Evolutionary conservation across 192 early-diverging fungal species (phyloP), one percentile per base, ranked within the genome.

Genomic region (Phlyctochytrium planicorne): DNA sequence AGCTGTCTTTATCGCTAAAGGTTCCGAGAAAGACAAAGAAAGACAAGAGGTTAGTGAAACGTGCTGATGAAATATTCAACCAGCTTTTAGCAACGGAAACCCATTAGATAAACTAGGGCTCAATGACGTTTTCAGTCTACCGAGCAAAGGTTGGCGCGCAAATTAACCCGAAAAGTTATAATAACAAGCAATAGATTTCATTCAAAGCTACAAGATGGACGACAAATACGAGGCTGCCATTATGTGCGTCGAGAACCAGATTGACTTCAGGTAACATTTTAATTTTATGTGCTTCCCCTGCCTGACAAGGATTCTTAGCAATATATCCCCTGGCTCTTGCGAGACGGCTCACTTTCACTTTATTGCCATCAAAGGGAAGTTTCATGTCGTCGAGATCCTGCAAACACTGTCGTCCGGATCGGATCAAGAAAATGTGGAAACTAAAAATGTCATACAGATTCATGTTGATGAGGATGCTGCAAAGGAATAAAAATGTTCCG

Each of bases 271-370:
- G 78, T 79, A 47, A 17, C 17, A 2, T 59, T 36, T 53, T 66
- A n/a, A 29, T 25, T 23, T 64, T 66, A n/a, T 20, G 10, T 16
- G 10, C 4, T 27, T 14, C 25, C 3, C 14, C 32, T 25, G 23
- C 63, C n/a, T n/a, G n/a, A n/a, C n/a, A n/a, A n/a, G n/a, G 34
- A 34, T 30, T 65, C 6, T 27, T 37, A 69, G 66, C 4, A 47
- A 59, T 31, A 67, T 80, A 30, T 47, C 37, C 24, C 63, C 67
- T 4, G 59, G 56, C 20, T 35, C 78, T 1, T 80, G 78, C 56
- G 64, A 80, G 31, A 71, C 78, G 2, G 65, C 74, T 32, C 72
- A 80, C 56, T 63, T 80, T 40, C 78, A 80, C 37, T 80, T 80
- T 53, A 74, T 80, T 30, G 75, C 75, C 0, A 53, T 77, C 14